Conservation (phyloP, 2,329 filamentous ascomycete species). For the Cadophora malorum region DNA sequence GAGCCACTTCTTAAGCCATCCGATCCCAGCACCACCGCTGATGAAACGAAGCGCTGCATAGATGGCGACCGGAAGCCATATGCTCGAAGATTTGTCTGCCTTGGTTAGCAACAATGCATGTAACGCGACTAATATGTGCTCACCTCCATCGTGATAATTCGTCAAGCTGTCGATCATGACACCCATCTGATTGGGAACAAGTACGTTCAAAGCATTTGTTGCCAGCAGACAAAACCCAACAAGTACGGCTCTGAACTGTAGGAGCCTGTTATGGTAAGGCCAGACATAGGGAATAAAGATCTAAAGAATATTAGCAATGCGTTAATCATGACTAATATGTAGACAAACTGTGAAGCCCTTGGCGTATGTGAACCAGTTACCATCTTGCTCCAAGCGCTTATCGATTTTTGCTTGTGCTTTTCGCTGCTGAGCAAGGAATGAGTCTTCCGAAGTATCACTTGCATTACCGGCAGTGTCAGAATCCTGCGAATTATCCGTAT, state of each 20-base stretch:
- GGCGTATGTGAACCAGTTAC: constrained; percentile 78
- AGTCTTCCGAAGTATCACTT: constrained; percentile 54
- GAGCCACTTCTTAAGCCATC: constrained; percentile 56
- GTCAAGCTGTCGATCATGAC: constrained; percentile 76
- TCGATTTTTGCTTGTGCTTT: constrained; percentile 64
- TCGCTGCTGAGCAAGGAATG: constrained; percentile 60
- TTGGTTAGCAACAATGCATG: background rate
- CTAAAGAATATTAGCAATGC: constrained; percentile 46
- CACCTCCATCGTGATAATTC: constrained; percentile 47
- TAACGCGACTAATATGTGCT: constrained; percentile 5
- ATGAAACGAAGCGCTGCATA: constrained; percentile 58
- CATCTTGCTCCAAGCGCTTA: constrained; percentile 74
- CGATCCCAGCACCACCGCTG: constrained; percentile 57
- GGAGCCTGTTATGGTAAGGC: constrained; percentile 68
- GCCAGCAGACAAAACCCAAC: constrained; percentile 72
- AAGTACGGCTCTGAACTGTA: constrained; percentile 72
- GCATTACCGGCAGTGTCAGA: constrained; percentile 33
- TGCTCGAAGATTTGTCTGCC: constrained; percentile 44
- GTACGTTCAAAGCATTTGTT: constrained; percentile 74
- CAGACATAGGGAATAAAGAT: constrained; percentile 81
- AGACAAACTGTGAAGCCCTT: constrained; percentile 69
- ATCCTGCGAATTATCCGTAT: constrained; percentile 32
- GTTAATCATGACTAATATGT: constrained; percentile 27
- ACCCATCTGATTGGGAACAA: constrained; percentile 83
- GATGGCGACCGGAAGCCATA: constrained; percentile 59